Evolutionary conservation across 2,329 filamentous ascomycete genomes (phyloP).

Genomic region (Fusarium xylarioides): DNA sequence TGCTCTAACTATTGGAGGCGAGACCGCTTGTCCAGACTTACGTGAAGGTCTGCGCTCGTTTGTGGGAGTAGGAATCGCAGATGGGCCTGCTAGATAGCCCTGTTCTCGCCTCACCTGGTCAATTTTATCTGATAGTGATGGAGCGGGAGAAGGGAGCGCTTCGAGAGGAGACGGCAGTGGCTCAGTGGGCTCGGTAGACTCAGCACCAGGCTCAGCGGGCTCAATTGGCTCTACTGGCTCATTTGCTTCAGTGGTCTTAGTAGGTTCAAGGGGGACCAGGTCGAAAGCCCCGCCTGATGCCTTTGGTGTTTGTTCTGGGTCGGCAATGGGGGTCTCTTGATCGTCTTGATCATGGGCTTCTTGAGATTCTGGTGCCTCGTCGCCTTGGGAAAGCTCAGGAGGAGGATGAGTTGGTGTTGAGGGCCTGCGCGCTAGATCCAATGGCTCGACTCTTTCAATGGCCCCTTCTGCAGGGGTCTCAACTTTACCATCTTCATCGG

Average conservation of each 20-base stretch:
- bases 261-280: neutral
- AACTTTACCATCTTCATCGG: slow-evolving; percentile 46
- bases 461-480: slow-evolving; percentile 46
- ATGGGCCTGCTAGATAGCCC: slow-evolving; percentile 41
- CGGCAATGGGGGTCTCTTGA: slow-evolving; percentile 22
- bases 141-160: slow-evolving; percentile 11
- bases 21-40: slow-evolving; percentile 56
- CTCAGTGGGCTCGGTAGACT: slow-evolving; percentile 12
- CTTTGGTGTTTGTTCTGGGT: slow-evolving; percentile 38
- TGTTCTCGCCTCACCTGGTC: slow-evolving; percentile 64
- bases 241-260: neutral
- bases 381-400: slow-evolving; percentile 11
- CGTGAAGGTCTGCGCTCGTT: slow-evolving; percentile 54
- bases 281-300: slow-evolving; percentile 27
- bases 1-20: slow-evolving; percentile 63
- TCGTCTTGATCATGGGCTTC: neutral
- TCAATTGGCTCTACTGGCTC: neutral
- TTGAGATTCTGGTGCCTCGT: neutral
- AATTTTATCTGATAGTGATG: slow-evolving; percentile 55
- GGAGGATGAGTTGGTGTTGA: slow-evolving; percentile 33
- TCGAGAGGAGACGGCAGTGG: slow-evolving; percentile 28
- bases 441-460: slow-evolving; percentile 59
- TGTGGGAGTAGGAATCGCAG: slow-evolving; percentile 40
- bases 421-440: slow-evolving; percentile 58
- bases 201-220: neutral